Evolutionary conservation across 2,329 filamentous ascomycete genomes (phyloP), one percentile per base, ranked within the genome.

Genomic region (Tolypocladium cylindrosporum): DNA sequence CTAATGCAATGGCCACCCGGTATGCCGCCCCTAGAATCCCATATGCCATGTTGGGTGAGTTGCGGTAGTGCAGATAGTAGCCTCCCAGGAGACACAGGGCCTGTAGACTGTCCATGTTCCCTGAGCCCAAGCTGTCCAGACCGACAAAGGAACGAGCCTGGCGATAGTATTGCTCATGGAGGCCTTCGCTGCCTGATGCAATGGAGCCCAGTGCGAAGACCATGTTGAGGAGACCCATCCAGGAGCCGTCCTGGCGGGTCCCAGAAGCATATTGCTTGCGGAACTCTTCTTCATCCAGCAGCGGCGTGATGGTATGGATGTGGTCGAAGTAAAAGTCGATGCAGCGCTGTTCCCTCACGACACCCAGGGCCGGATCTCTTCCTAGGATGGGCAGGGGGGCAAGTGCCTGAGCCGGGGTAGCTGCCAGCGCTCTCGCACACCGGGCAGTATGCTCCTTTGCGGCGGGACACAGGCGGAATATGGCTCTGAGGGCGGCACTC

Each of bases 11-110:
- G n/a, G 88, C 87, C 81, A 91, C 88, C 57, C 88, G 79, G 57
- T 90, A 77, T 4, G 86, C 84, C 3, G 86, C 87, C 21, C 88
- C 88, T 66, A 88, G 81, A 11, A 91, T 77, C 31, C 86, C 84
- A 67, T 89, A 89, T 19, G 87, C 88, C 76, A 90, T 87, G 66
- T 90, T 90, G 1, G 88, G 88, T 24, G 87, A 80, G 71, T 90
- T 90, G 64, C 88, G 83, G 66, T 91, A 91, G 70, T 91, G 88
- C 58, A 90, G 81, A 68, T 91, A 91, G 72, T 85, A 89, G 36
- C 88, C 88, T 45, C 87, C 87, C 64, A 90, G 84, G 34, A 91
- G 77, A 3, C 84, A 83, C 19, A 91, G 71, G 1, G 88, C 85
- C 67, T 91, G 88, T 3, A 91, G 78, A 0, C 83, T 87, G 69